A percentile compares a stretch with the other conserved stretches of the same genome.
Conservation (phyloP, 2,329 filamentous ascomycete species). For the Cyphellophora europaea region DNA sequence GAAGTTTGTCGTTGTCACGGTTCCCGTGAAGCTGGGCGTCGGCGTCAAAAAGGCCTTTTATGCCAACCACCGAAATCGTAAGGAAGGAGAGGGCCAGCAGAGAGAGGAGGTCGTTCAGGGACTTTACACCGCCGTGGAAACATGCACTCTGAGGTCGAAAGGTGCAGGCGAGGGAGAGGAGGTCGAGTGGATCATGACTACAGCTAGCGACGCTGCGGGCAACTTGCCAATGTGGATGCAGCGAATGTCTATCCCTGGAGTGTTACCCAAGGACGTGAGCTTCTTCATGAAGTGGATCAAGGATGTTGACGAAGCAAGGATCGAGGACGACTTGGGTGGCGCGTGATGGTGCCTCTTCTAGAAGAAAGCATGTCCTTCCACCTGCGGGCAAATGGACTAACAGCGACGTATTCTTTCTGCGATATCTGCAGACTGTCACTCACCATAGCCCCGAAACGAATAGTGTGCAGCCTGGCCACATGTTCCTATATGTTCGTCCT, state of each 20-base stretch:
- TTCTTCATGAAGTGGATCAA: constrained; percentile 59
- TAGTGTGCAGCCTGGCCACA: too few relatives aligned
- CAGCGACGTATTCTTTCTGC: too few relatives aligned
- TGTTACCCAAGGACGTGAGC: constrained; percentile 62
- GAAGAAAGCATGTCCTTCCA: too few relatives aligned
- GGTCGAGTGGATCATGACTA: constrained; percentile 71
- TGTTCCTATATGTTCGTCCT: too few relatives aligned
- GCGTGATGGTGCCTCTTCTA: too few relatives aligned
- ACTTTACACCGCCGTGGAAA: constrained; percentile 18
- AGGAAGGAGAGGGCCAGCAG: constrained; percentile 19
- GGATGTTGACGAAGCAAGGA: constrained; percentile 24
- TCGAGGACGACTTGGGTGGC: too few relatives aligned
- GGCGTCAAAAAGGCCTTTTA: constrained; percentile 18
- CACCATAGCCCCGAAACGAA: too few relatives aligned
- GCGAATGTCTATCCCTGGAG: constrained; percentile 51
- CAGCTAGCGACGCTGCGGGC: constrained; percentile 61
- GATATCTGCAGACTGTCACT: too few relatives aligned
- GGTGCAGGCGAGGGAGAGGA: constrained; percentile 44
- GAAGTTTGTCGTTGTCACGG: constrained; percentile 22
- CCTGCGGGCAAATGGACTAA: too few relatives aligned
- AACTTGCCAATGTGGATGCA: constrained; percentile 58
- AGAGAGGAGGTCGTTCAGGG: constrained; percentile 20
- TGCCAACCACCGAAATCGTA: constrained; percentile 18
- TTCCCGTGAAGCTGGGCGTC: constrained; percentile 20
- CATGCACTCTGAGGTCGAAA: constrained; percentile 2